Percentiles rank a stretch among this genome's conserved stretches.
phyloP scores from a whole-genome alignment of 2,329 filamentous ascomycete species.

The Davidsoniella eucalypti region DNA sequence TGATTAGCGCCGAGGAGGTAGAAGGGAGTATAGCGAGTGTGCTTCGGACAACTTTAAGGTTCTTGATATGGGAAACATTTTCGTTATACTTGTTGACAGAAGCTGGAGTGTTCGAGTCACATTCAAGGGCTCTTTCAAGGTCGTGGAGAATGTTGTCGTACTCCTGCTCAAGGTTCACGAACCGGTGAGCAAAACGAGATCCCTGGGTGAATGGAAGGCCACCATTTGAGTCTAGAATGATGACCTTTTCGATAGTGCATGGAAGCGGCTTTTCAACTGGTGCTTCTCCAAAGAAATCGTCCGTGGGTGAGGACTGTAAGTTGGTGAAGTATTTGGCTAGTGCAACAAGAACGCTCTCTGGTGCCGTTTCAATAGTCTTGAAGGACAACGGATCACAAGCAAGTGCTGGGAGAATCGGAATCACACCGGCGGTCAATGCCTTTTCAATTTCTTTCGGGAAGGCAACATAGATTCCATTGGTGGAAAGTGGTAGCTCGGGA shows the following conservation, averaged over 20 bases:
- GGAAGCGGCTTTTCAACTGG: slow-evolving; percentile 26
- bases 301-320: slow-evolving; percentile 28
- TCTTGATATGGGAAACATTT: slow-evolving; percentile 39
- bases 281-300: slow-evolving; percentile 1
- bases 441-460: slow-evolving; percentile 8
- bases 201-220: slow-evolving; percentile 53
- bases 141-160: slow-evolving; percentile 47
- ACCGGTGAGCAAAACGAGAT: slow-evolving; percentile 29
- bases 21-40: slow-evolving; percentile 63
- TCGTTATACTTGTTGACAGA: slow-evolving; percentile 4
- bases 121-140: slow-evolving; percentile 18
- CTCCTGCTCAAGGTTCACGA: slow-evolving; percentile 89
- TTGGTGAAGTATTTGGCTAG: slow-evolving; percentile 63
- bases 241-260: slow-evolving; percentile 59
- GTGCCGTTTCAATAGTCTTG: slow-evolving; percentile 20
- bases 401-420: slow-evolving; percentile 9
- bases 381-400: slow-evolving; percentile 8
- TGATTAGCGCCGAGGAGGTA: slow-evolving; percentile 74
- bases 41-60: slow-evolving; percentile 55
- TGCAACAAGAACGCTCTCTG: slow-evolving; percentile 53
- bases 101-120: slow-evolving; percentile 5
- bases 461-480: slow-evolving; percentile 7
- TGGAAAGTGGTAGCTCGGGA: background rate
- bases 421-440: background rate
- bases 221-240: slow-evolving; percentile 73